Conservation (phyloP, 441 rosid genomes). For the Mallotus japonicus region DNA sequence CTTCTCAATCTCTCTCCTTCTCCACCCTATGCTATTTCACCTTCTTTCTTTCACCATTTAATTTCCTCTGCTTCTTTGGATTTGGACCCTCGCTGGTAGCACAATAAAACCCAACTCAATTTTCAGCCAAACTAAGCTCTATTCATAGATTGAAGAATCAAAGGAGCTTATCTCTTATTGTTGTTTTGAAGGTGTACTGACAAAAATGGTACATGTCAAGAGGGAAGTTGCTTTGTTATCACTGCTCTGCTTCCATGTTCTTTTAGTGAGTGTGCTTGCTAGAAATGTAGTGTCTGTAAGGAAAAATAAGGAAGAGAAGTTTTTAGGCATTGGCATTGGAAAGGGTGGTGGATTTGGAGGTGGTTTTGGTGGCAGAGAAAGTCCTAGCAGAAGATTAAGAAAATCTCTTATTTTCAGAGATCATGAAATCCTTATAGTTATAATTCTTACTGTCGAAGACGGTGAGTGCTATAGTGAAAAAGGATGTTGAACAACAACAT, state of each 20-base stretch:
- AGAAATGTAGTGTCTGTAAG: constrained; percentile 32
- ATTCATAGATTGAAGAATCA: too few relatives aligned
- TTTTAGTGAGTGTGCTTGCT: constrained; percentile 44
- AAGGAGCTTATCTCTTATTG: too few relatives aligned
- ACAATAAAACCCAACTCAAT: too few relatives aligned
- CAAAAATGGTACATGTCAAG: constrained; percentile 37
- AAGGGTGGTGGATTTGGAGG: constrained; percentile 9
- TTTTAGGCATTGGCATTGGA: constrained; percentile 22
- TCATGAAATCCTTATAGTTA: too few relatives aligned
- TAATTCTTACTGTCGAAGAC: constrained; percentile 50
- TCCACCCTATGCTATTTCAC: too few relatives aligned
- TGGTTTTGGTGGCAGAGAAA: constrained; percentile 20
- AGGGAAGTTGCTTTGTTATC: constrained; percentile 36
- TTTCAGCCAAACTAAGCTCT: too few relatives aligned
- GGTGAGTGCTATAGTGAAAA: constrained; percentile 45
- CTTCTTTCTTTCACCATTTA: too few relatives aligned
- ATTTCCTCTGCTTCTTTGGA: too few relatives aligned
- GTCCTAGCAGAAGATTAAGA: constrained; percentile 11
- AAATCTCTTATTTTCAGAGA: too few relatives aligned
- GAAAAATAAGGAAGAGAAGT: constrained; percentile 35
- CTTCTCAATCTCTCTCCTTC: too few relatives aligned
- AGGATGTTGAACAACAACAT: constrained; percentile 35
- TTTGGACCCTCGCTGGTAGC: too few relatives aligned
- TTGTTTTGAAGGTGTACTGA: not conserved
- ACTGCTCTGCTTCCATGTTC: constrained; percentile 49